A percentile compares a stretch with the other conserved stretches of the same genome.
phyloP scores from a whole-genome alignment of 352 stramenopile genomes.

The Hyaloperonospora brassicae region DNA sequence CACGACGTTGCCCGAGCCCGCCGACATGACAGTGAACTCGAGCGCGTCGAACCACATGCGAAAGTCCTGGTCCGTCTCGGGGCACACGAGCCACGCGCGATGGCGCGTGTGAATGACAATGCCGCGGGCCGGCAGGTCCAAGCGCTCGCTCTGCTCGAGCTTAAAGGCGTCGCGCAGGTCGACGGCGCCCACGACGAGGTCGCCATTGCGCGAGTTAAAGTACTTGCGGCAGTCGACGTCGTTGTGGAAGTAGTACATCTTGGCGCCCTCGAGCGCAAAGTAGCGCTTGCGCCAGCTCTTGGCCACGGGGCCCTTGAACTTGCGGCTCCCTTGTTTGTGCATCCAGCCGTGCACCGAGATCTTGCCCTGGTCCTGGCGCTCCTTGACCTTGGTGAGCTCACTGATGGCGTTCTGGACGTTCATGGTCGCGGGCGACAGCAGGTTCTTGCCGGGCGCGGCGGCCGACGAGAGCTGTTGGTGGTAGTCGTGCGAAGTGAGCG shows the following conservation, averaged over 20 bases:
- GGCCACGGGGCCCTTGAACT: constrained; percentile 71
- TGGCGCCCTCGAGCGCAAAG: constrained; percentile 74
- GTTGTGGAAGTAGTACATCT: constrained; percentile 85
- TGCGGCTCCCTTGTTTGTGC: constrained; percentile 77
- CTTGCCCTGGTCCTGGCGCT: constrained; percentile 38
- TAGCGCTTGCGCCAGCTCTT: constrained; percentile 79
- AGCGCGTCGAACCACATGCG: constrained; percentile 78
- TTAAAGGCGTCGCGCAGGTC: constrained; percentile 74
- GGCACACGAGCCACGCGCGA: constrained; percentile 67
- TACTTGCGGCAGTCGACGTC: constrained; percentile 81
- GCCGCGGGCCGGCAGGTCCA: constrained; percentile 57
- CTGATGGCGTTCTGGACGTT: constrained; percentile 55
- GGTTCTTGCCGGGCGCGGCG: constrained; percentile 21
- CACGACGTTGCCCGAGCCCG: constrained; percentile 59
- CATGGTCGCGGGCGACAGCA: constrained; percentile 26
- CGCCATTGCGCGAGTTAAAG: constrained; percentile 71
- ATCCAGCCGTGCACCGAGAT: constrained; percentile 80
- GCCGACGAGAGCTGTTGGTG: constrained; percentile 21
- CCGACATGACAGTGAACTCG: constrained; percentile 69
- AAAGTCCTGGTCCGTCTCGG: constrained; percentile 74
- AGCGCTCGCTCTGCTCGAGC: constrained; percentile 61
- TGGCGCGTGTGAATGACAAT: constrained; percentile 74
- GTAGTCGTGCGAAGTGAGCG: constrained; percentile 22
- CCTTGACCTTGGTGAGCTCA: constrained; percentile 54
- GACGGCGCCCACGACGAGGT: constrained; percentile 68